Conservation (phyloP, 1,284 basidiomycete species). For the Apiotrichum sp. region DNA sequence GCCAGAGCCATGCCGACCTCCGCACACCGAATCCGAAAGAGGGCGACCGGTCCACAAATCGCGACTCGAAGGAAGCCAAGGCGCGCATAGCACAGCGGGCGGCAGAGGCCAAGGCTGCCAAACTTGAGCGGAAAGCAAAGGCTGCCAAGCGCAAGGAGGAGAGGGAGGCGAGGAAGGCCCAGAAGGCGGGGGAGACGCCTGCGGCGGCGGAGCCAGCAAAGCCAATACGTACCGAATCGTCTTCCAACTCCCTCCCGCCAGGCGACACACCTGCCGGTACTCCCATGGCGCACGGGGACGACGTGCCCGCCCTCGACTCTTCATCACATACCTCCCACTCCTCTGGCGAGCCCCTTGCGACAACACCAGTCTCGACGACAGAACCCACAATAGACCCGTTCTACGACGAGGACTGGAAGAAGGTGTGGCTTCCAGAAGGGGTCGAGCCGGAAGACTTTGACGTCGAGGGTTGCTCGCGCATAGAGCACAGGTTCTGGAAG, state of each 20-base stretch:
- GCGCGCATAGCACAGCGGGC: conserved; percentile 19
- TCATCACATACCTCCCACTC: conserved; percentile 32
- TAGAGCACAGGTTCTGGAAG: conserved; percentile 90
- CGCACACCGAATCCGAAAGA: conserved; percentile 38
- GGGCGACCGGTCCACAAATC: conserved; percentile 24
- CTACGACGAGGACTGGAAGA: conserved; percentile 58
- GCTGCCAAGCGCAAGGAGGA: conserved; percentile 23
- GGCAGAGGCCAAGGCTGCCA: conserved; percentile 13
- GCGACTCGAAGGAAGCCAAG: conserved; percentile 36
- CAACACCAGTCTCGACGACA: not conserved
- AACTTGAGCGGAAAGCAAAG: conserved; percentile 33
- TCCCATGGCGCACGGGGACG: conserved; percentile 2
- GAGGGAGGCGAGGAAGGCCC: conserved; percentile 6
- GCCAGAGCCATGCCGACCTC: conserved; percentile 51
- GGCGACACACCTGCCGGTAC: not conserved
- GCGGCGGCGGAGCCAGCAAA: not conserved
- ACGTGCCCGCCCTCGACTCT: conserved; percentile 27
- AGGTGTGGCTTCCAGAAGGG: conserved; percentile 69
- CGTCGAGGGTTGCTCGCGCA: conserved; percentile 71
- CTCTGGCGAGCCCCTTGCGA: conserved; percentile 22
- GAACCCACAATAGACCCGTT: conserved; percentile 48
- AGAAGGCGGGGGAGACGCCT: conserved; percentile 6
- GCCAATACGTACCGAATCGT: too few relatives aligned
- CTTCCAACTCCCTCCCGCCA: not conserved
- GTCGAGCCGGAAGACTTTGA: conserved; percentile 71